Base-by-base conservation (phyloP, 306 rosid species). In the Phaseolus lunatus region DNA sequence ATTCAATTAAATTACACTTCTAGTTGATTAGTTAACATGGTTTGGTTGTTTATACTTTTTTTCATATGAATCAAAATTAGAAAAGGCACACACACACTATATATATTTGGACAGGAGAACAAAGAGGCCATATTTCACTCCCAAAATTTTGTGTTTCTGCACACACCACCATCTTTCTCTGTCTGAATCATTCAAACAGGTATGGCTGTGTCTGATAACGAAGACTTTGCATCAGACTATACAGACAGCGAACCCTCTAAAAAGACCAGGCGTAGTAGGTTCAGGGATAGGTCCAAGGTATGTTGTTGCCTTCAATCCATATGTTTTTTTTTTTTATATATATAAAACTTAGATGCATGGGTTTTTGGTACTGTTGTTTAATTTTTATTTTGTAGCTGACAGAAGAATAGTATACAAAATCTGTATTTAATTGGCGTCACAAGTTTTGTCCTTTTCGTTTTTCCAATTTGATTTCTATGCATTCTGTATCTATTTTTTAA, bases 241-340 rank as follows among this genome's bases (percentile, higher is more conserved):
- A 12, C 66, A 7, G 80, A 90, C 22, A 88, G 47, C 31, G 88
- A 92, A 63, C 67, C 96, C 45, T 80, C 88, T 80, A 86, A 69
- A 57, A 82, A 58, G 63, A 85, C 72, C 23, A 88, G 41, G 69
- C 91, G 79, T 64, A 72, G 79, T 64, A 72, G 89, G 67, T 61
- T 92, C 52, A 89, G 81, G 78, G 92, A 90, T 13, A 92, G 88
- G 78, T 89, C 99, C 10, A 89, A 87, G 97, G 99, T 90, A 53
- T 3, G 45, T 41, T 7, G 45, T 41, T 48, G 26, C 9, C 57
- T 0, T 63, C 18, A 15, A 33, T 15, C 39, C 58, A 18, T 63
- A 33, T 9, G 10, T 37, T 37, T 37, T 78, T 71, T 3, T 26
- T 1, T 35, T 33, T 22, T 70, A 5, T 18, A 5, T 70, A 5